These are phyloP conservation scores for Grosmannia serpens DNA, from an alignment of 2,329 filamentous ascomycete species.

Conservation along the genomic window DNA sequence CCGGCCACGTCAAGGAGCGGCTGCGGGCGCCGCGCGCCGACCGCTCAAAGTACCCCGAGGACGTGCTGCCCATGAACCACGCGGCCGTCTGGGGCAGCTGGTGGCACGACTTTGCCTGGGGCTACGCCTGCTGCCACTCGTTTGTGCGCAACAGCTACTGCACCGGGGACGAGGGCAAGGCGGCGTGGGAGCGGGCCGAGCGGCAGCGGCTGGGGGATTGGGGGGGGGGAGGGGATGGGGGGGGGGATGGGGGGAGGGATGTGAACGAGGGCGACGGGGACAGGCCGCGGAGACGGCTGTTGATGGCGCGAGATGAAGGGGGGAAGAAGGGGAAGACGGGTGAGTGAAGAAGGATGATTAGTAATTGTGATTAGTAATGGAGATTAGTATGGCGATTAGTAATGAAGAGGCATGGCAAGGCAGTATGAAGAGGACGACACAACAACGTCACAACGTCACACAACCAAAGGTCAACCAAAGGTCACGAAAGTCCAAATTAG, in stretches of 20 bases:
- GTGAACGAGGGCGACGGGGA: not conserved
- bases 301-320: not conserved
- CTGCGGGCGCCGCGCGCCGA: slow-evolving; percentile 60
- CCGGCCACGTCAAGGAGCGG: slow-evolving; percentile 79
- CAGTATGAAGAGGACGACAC: too few relatives aligned
- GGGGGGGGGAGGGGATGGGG: slow-evolving; percentile 14
- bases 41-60: slow-evolving; percentile 86
- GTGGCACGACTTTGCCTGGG: slow-evolving; percentile 95
- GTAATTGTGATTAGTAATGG: too few relatives aligned
- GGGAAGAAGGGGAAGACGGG: too few relatives aligned
- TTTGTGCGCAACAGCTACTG: slow-evolving; percentile 95
- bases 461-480: too few relatives aligned
- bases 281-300: not conserved
- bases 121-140: slow-evolving; percentile 90
- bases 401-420: too few relatives aligned
- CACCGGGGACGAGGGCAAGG: slow-evolving; percentile 79
- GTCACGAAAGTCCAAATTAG: too few relatives aligned
- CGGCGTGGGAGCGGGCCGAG: slow-evolving; percentile 68
- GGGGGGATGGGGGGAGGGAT: not conserved
- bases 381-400: too few relatives aligned
- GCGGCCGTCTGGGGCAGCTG: slow-evolving; percentile 90
- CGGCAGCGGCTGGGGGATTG: slow-evolving; percentile 39
- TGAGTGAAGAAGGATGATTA: too few relatives aligned
- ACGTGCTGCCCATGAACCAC: slow-evolving; percentile 83
- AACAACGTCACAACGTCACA: too few relatives aligned